Evolutionary conservation across 345 rosid genomes (phyloP).

Genomic region (Brassica carinata): DNA sequence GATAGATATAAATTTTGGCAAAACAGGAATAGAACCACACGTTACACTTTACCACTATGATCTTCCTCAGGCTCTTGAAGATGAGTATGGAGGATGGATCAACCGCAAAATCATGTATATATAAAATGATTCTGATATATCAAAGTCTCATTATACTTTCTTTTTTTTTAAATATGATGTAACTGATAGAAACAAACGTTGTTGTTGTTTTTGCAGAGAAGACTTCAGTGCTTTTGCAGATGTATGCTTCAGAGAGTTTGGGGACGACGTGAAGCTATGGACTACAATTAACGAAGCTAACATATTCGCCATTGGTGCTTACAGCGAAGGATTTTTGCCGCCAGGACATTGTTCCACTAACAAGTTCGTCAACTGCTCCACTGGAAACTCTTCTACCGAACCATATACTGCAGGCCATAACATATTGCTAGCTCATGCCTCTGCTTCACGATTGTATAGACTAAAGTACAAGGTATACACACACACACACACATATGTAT

Average conservation of each 20-base stretch:
- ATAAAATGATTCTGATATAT: not conserved
- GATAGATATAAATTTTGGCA: not conserved
- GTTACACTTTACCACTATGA: conserved; percentile 16
- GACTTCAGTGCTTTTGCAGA: conserved; percentile 79
- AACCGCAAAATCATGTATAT: conserved; percentile 62
- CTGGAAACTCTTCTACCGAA: conserved; percentile 67
- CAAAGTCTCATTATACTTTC: not conserved
- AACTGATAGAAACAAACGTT: not conserved
- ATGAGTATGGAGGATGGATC: conserved; percentile 77
- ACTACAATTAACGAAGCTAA: conserved; percentile 74
- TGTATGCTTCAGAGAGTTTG: conserved; percentile 77
- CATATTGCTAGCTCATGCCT: conserved; percentile 71
- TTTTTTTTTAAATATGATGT: not conserved
- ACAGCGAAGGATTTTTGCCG: conserved; percentile 39
- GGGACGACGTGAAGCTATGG: conserved; percentile 70
- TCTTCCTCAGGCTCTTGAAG: conserved; percentile 60
- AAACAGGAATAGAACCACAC: conserved; percentile 12
- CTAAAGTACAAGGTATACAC: conserved; percentile 56
- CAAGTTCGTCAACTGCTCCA: conserved; percentile 31
- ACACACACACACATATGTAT: not conserved
- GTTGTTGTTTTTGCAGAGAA: conserved; percentile 48
- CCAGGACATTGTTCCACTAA: conserved; percentile 52
- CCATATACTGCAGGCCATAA: conserved; percentile 68
- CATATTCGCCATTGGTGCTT: conserved; percentile 41
- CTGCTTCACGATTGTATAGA: conserved; percentile 58